Evolutionary conservation across 768 basidiomycete genomes (phyloP).

Genomic region (Mycena vitilis): DNA sequence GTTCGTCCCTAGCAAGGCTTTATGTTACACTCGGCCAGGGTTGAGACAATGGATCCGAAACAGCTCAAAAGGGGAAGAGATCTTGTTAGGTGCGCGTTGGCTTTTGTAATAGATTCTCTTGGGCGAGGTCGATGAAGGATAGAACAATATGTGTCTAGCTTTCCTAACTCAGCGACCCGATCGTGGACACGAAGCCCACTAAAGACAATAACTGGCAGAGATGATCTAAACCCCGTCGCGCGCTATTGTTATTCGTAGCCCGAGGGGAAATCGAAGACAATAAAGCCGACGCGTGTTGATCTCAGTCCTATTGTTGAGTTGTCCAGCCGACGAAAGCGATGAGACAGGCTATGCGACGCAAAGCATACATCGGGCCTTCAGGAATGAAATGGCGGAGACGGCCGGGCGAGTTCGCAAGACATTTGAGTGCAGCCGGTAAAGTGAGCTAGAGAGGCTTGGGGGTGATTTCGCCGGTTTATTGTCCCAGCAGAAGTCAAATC

Average conservation of each 20-base stretch:
- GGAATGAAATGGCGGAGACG: not conserved
- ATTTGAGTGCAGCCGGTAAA: not conserved
- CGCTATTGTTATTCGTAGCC: constrained; percentile 23
- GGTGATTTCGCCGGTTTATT: not conserved
- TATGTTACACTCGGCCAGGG: constrained; percentile 18
- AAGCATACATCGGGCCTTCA: not conserved
- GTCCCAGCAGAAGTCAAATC: not conserved
- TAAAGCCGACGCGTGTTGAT: constrained; percentile 24
- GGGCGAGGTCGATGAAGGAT: not conserved
- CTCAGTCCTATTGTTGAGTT: constrained; percentile 28
- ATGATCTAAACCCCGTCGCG: constrained; percentile 21
- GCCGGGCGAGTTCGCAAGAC: not conserved
- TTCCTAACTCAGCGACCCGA: constrained; percentile 25
- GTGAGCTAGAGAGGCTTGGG: not conserved
- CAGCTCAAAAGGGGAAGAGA: constrained; percentile 13
- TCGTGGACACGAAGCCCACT: constrained; percentile 15
- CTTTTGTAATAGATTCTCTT: constrained; percentile 16
- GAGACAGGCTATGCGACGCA: not conserved
- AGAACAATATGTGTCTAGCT: constrained; percentile 15
- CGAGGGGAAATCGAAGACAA: constrained; percentile 21
- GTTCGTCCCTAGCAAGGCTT: constrained; percentile 1
- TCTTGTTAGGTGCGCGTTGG: not conserved
- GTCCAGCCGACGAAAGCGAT: constrained; percentile 3
- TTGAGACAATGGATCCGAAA: constrained; percentile 28
- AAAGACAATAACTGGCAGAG: constrained; percentile 28